A percentile compares a stretch with the other conserved stretches of the same genome.
Evolutionary conservation across 176 grass and related monocot species (phyloP).

Genomic region (Lolium multiflorum): DNA sequence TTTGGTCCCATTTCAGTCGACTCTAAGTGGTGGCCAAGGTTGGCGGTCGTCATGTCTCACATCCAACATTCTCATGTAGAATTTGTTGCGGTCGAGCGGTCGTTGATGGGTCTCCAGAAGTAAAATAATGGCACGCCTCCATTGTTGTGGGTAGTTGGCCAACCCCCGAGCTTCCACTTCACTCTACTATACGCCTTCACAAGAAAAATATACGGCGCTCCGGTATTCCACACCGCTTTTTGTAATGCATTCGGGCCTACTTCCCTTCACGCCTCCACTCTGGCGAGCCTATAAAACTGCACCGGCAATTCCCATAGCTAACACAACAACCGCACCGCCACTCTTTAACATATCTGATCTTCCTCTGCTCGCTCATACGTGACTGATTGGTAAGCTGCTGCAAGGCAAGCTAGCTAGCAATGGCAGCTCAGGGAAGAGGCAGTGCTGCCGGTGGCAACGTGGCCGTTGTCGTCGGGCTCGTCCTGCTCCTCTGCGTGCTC

Average conservation of each 20-base stretch:
- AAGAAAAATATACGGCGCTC: neutral
- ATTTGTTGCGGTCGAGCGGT: neutral
- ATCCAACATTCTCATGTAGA: neutral
- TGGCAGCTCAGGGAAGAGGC: constrained; percentile 57
- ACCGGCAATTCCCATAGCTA: neutral
- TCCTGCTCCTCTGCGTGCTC: constrained; percentile 60
- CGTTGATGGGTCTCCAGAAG: neutral
- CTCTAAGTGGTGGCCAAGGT: neutral
- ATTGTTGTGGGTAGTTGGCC: constrained; percentile 57
- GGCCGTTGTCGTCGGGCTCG: neutral
- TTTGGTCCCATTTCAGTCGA: too few species aligned
- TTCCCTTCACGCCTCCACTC: constrained; percentile 51
- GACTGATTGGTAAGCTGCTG: too few species aligned
- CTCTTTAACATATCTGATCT: neutral
- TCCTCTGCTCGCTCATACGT: neutral
- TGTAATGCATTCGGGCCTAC: neutral
- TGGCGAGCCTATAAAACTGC: constrained; percentile 12
- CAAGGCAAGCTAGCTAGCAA: neutral
- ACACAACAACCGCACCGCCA: constrained; percentile 13
- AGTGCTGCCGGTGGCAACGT: neutral
- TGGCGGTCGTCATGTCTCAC: neutral
- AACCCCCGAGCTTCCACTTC: neutral
- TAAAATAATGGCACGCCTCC: constrained; percentile 45
- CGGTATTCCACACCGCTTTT: neutral
- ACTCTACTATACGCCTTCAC: neutral